Evolutionary conservation across 129 eudicot species (phyloP).

Genomic region (Flaveria trinervia): DNA sequence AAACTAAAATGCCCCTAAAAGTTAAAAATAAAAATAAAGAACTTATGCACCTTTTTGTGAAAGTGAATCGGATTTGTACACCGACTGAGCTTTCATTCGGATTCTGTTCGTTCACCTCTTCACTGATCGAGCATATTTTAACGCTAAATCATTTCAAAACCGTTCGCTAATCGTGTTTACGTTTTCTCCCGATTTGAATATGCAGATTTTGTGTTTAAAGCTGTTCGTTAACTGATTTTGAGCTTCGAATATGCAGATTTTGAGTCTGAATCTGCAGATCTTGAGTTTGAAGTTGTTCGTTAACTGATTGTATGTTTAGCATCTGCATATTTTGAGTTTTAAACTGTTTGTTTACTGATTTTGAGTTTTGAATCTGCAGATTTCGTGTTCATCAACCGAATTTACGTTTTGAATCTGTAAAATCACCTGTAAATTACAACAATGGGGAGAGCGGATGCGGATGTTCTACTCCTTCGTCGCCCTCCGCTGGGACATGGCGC

Average conservation of each 20-base stretch:
- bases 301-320: no score
- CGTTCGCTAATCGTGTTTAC: neutral
- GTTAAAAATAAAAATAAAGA: no score
- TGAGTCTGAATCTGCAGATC: neutral
- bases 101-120: neutral
- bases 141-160: neutral
- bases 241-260: no score
- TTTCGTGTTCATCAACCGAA: no score
- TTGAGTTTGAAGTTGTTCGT: no score
- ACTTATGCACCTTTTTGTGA: slow-evolving; percentile 5
- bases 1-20: no score
- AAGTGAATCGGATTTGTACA: slow-evolving; percentile 23
- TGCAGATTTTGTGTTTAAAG: neutral
- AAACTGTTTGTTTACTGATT: neutral
- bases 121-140: no score
- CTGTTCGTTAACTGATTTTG: no score
- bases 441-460: slow-evolving; percentile 76
- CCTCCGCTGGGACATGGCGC: slow-evolving; percentile 84
- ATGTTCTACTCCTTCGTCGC: slow-evolving; percentile 80
- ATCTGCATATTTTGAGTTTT: no score
- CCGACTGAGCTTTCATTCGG: slow-evolving; percentile 24
- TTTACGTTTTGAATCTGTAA: slow-evolving; percentile 19
- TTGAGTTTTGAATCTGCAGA: slow-evolving; percentile 16
- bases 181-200: neutral
- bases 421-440: neutral